Evolutionary conservation across 495 filamentous ascomycete species (phyloP).

Genomic region (Daldinia childiae): DNA sequence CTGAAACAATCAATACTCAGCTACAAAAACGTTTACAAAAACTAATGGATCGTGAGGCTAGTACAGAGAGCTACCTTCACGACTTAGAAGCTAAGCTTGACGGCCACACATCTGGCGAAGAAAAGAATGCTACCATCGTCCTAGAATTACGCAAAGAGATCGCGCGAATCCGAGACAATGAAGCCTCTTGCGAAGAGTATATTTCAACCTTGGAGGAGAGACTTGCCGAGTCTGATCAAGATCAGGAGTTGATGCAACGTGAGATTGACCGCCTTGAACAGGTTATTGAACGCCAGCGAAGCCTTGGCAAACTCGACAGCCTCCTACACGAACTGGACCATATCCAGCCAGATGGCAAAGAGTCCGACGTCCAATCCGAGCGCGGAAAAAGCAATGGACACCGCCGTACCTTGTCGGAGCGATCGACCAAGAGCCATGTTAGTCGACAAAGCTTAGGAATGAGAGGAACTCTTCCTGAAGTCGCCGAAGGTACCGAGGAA

Average conservation of each 20-base stretch:
- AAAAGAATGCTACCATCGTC: conserved; percentile 86
- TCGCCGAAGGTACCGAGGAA: conserved; percentile 54
- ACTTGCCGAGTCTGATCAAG: conserved; percentile 94
- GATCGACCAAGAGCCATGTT: conserved; percentile 61
- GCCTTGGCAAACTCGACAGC: conserved; percentile 92
- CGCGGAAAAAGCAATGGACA: conserved; percentile 54
- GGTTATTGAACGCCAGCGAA: conserved; percentile 93
- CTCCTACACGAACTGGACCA: conserved; percentile 90
- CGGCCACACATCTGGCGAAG: conserved; percentile 88
- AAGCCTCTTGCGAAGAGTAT: conserved; percentile 90
- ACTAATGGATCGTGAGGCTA: conserved; percentile 85
- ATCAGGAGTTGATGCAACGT: conserved; percentile 94
- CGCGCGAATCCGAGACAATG: conserved; percentile 86
- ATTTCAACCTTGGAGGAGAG: conserved; percentile 97
- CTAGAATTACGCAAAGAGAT: conserved; percentile 92
- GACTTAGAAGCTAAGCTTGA: conserved; percentile 90
- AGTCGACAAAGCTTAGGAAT: conserved; percentile 59
- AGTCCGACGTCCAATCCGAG: conserved; percentile 49
- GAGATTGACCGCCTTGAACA: conserved; percentile 95
- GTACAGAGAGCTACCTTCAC: conserved; percentile 89
- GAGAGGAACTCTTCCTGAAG: conserved; percentile 63
- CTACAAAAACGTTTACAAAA: conserved; percentile 89
- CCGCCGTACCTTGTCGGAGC: conserved; percentile 56
- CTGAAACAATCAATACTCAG: conserved; percentile 90
- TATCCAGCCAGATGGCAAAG: conserved; percentile 69